Percentiles rank a stretch among this genome's conserved stretches.
Evolutionary conservation across 331 rosid species (phyloP).

Genomic region (Acacia concinna): DNA sequence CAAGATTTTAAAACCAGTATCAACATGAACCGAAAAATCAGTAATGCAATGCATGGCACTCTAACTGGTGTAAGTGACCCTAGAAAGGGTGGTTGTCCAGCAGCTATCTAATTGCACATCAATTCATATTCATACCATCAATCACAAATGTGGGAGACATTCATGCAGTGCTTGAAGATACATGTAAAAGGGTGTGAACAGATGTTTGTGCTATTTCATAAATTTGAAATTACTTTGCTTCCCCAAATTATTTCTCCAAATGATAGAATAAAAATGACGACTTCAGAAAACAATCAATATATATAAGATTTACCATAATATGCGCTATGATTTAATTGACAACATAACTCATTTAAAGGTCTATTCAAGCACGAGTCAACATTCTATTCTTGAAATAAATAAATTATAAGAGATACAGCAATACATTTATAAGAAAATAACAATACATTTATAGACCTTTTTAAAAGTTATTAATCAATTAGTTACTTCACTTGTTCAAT

Average conservation of each 20-base stretch:
- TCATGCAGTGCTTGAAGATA: not conserved
- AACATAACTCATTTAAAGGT: not conserved
- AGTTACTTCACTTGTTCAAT: no score
- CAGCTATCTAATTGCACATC: constrained; percentile 45
- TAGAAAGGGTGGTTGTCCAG: constrained; percentile 82
- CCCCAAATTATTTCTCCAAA: not conserved
- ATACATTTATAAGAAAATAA: no score
- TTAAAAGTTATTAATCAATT: not conserved
- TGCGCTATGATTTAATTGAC: not conserved
- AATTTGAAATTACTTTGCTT: not conserved
- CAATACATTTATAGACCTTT: not conserved
- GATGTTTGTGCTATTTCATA: not conserved
- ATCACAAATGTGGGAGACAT: not conserved
- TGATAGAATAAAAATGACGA: not conserved
- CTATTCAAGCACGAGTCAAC: not conserved
- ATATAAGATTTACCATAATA: no score
- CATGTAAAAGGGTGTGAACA: not conserved
- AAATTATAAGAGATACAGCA: not conserved
- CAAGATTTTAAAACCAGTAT: constrained; percentile 45
- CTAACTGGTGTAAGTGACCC: constrained; percentile 88
- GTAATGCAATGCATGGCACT: constrained; percentile 46
- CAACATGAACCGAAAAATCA: constrained; percentile 39
- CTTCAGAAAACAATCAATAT: not conserved
- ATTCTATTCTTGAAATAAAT: no score
- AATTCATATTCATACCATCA: constrained; percentile 12